Evolutionary conservation across 1,284 basidiomycete species (phyloP).

Genomic region (Melampsora larici-populina): DNA sequence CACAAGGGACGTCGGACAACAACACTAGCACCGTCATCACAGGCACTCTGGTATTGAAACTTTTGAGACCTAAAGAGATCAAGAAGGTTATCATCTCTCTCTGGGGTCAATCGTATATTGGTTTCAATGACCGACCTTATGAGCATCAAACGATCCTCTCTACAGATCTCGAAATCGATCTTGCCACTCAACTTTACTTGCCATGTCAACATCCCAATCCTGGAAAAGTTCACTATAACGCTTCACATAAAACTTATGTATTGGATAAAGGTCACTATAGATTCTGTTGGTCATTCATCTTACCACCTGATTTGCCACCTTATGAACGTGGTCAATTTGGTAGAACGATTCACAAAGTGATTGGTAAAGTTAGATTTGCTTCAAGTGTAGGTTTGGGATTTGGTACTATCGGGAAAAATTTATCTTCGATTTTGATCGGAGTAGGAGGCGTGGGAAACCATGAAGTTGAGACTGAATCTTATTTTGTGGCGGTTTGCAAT

Average conservation of each 20-base stretch:
- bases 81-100: slow-evolving; percentile 24
- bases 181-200: slow-evolving; percentile 6
- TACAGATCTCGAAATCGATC: slow-evolving; percentile 21
- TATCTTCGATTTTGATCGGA: slow-evolving; percentile 24
- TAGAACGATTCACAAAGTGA: slow-evolving; percentile 28
- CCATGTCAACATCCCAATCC: slow-evolving; percentile 1
- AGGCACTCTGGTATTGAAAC: slow-evolving; percentile 20
- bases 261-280: slow-evolving; percentile 31
- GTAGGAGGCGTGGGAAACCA: slow-evolving; percentile 2
- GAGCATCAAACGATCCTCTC: slow-evolving; percentile 32
- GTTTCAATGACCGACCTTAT: slow-evolving; percentile 33
- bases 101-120: slow-evolving; percentile 32
- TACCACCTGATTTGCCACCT: slow-evolving; percentile 25
- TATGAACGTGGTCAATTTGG: slow-evolving; percentile 34
- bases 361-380: slow-evolving; percentile 23
- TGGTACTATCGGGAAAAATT: slow-evolving; percentile 23
- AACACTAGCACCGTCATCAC: slow-evolving; percentile 16
- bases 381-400: slow-evolving; percentile 25
- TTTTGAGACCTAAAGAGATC: slow-evolving; percentile 27
- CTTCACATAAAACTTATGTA: slow-evolving; percentile 16
- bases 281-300: slow-evolving; percentile 24
- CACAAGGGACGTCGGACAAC: background rate
- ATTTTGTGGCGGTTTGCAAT: slow-evolving; percentile 28
- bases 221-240: slow-evolving; percentile 18
- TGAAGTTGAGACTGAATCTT: slow-evolving; percentile 33